Conservation (phyloP, 23 red algal genomes). For the Gracilariopsis chorda region DNA sequence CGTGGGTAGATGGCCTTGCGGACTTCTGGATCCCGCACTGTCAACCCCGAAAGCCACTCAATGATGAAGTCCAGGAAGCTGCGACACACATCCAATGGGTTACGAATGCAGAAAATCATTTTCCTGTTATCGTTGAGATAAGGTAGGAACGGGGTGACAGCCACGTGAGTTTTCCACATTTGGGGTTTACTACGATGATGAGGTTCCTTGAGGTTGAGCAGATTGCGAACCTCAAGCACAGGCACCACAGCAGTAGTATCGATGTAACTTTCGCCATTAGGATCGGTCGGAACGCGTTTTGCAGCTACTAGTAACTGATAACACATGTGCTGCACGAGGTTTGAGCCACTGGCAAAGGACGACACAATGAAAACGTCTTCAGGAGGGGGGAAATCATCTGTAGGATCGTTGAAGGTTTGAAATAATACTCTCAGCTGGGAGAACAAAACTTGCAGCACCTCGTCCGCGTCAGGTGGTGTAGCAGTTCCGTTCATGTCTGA, state of each 20-base stretch:
- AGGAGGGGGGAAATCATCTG: neutral
- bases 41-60: neutral
- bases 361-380: neutral
- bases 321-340: neutral
- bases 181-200: neutral
- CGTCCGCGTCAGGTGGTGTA: neutral
- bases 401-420: neutral
- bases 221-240: neutral
- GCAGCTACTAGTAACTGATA: neutral
- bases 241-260: neutral
- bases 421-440: neutral
- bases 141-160: neutral
- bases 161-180: neutral
- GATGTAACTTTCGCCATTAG: neutral
- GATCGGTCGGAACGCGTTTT: neutral
- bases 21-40: neutral
- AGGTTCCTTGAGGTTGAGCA: neutral
- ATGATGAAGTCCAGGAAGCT: constrained; percentile 1
- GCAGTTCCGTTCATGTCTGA: neutral
- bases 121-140: neutral
- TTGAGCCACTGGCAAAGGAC: neutral
- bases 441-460: neutral
- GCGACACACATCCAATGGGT: neutral
- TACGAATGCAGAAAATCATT: neutral
- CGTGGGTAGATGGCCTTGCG: neutral